These are phyloP conservation scores for Pseudomassariella vexata DNA, from an alignment of 2,329 filamentous ascomycete species.

Conservation along the genomic window DNA sequence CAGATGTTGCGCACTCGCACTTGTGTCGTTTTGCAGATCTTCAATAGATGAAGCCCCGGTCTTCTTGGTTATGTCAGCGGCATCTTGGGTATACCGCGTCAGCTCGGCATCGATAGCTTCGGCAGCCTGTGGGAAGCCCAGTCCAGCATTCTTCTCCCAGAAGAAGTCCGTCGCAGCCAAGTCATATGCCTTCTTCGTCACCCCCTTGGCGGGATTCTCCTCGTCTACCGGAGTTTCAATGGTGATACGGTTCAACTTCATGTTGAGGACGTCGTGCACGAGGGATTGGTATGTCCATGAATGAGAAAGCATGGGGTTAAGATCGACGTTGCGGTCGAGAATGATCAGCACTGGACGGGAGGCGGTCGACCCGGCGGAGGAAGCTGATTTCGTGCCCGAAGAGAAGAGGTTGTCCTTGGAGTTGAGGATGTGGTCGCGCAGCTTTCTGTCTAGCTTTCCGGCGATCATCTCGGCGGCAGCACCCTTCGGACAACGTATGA, in stretches of 20 bases:
- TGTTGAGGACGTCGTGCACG: conserved; percentile 64
- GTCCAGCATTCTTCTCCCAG: conserved; percentile 86
- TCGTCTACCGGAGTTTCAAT: conserved; percentile 81
- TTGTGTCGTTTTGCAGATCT: conserved; percentile 84
- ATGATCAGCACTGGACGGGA: conserved; percentile 87
- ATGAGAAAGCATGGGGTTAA: conserved; percentile 98
- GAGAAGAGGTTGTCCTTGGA: conserved; percentile 98
- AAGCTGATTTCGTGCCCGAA: conserved; percentile 49
- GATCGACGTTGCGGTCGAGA: conserved; percentile 89
- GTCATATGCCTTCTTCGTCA: conserved; percentile 85
- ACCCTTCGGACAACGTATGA: conserved; percentile 89
- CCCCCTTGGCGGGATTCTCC: conserved; percentile 64
- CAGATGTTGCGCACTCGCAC: conserved; percentile 84
- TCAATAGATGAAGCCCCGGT: conserved; percentile 90
- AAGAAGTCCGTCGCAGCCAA: conserved; percentile 89
- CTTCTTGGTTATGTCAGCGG: conserved; percentile 88
- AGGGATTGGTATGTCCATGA: conserved; percentile 77
- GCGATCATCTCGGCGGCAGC: conserved; percentile 92
- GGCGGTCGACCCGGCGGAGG: conserved; percentile 56
- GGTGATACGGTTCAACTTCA: conserved; percentile 89
- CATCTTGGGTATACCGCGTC: conserved; percentile 92
- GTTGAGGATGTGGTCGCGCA: conserved; percentile 93
- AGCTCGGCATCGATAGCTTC: conserved; percentile 94
- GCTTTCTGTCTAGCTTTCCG: conserved; percentile 87
- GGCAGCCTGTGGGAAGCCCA: conserved; percentile 91